Conservation (phyloP, 1,284 basidiomycete genomes). For the Porodaedalea pini region DNA sequence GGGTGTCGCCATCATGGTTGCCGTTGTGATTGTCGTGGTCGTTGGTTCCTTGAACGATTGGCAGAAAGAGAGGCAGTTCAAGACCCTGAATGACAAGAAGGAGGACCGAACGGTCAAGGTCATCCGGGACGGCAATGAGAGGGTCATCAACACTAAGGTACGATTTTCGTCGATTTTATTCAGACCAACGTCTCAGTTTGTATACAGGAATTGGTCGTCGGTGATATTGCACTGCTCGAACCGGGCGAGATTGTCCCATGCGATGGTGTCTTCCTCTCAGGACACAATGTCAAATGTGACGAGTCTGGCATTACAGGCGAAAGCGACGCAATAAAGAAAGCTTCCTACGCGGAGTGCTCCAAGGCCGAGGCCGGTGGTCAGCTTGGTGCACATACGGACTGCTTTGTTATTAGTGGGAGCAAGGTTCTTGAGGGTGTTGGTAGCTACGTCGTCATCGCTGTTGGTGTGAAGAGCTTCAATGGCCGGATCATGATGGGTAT, state of each 20-base stretch:
- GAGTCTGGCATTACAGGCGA: conserved; percentile 97
- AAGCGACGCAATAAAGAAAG: conserved; percentile 91
- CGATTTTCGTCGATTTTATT: conserved; percentile 18
- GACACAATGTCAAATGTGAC: conserved; percentile 94
- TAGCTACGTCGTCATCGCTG: conserved; percentile 86
- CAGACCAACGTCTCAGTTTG: neutral
- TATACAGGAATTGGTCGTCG: conserved; percentile 81
- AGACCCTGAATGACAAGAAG: conserved; percentile 89
- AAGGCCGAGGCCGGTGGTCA: conserved; percentile 36
- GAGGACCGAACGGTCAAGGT: conserved; percentile 93
- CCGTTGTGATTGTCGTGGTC: conserved; percentile 81
- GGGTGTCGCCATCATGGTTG: conserved; percentile 94
- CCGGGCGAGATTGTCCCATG: conserved; percentile 95
- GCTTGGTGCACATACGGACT: conserved; percentile 71
- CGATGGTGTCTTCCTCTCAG: conserved; percentile 90
- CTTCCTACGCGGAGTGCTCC: conserved; percentile 76
- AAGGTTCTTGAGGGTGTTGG: conserved; percentile 96
- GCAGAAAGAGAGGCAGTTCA: conserved; percentile 97
- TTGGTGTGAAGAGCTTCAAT: conserved; percentile 91
- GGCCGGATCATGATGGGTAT: conserved; percentile 94
- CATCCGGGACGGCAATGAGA: conserved; percentile 80
- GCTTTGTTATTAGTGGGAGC: conserved; percentile 90
- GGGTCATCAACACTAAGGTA: conserved; percentile 77
- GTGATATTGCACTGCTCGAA: conserved; percentile 88
- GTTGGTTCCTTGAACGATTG: conserved; percentile 91